Conservation (phyloP, 1,284 basidiomycete species). For the Apiotrichum siamense region DNA sequence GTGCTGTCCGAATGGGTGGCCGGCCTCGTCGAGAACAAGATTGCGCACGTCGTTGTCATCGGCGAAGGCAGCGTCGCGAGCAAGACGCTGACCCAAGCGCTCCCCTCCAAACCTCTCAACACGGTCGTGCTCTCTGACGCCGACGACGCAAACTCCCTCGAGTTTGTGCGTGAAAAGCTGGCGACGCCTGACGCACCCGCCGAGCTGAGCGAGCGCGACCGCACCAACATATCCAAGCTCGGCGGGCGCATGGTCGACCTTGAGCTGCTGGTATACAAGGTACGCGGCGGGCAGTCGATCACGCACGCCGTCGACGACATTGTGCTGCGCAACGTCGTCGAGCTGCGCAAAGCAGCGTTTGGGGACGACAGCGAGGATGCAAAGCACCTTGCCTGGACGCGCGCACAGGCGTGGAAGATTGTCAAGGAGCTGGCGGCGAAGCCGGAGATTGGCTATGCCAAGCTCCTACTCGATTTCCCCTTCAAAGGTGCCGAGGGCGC, state of each 20-base stretch:
- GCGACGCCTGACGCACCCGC: constrained; percentile 47
- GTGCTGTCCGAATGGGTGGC: constrained; percentile 84
- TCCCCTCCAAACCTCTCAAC: constrained; percentile 79
- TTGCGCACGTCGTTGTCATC: constrained; percentile 87
- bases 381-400: constrained; percentile 72
- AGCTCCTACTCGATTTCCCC: constrained; percentile 72
- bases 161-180: constrained; percentile 76
- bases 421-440: constrained; percentile 66
- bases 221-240: constrained; percentile 59
- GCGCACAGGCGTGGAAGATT: constrained; percentile 82
- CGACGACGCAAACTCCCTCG: constrained; percentile 68
- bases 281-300: constrained; percentile 64
- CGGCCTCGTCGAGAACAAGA: constrained; percentile 67
- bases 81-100: constrained; percentile 77
- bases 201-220: constrained; percentile 48
- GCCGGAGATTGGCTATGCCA: constrained; percentile 72
- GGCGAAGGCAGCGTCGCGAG: constrained; percentile 84
- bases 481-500: constrained; percentile 86
- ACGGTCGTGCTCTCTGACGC: constrained; percentile 76
- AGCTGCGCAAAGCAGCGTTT: constrained; percentile 84
- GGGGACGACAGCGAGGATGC: constrained; percentile 86
- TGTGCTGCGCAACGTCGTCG: constrained; percentile 67
- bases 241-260: constrained; percentile 71
- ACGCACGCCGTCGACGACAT: constrained; percentile 84
- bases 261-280: constrained; percentile 69